Conservation (phyloP, 305 asterid species). For the Ruellia speciosa region DNA sequence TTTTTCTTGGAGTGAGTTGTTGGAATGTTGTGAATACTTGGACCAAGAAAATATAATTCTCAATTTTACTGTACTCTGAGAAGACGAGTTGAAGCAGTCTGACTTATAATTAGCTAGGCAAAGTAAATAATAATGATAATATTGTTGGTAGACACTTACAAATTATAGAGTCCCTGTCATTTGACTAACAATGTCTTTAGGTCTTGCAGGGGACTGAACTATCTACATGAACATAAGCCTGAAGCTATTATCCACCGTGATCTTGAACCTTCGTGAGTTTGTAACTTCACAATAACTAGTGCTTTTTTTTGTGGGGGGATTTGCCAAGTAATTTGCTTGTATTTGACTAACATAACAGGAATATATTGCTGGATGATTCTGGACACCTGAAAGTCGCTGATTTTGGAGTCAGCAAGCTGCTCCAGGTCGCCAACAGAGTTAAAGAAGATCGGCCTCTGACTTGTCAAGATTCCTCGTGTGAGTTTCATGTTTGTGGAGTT, state of each 20-base stretch:
- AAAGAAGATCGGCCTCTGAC: conserved; percentile 59
- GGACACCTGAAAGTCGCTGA: conserved; percentile 96
- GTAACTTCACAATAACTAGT: not conserved
- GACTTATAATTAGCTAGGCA: too few relatives aligned
- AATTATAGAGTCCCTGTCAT: too few relatives aligned
- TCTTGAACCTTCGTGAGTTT: conserved; percentile 89
- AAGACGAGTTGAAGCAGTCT: too few relatives aligned
- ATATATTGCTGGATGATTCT: conserved; percentile 81
- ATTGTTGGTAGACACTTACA: not conserved
- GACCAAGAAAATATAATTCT: not conserved
- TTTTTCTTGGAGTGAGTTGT: not conserved
- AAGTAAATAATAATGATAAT: too few relatives aligned
- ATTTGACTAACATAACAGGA: conserved; percentile 44
- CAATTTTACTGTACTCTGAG: not conserved
- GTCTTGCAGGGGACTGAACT: conserved; percentile 77
- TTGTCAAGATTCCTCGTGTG: conserved; percentile 54
- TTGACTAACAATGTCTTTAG: conserved; percentile 1
- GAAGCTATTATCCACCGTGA: conserved; percentile 84
- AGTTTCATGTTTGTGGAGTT: conserved; percentile 33
- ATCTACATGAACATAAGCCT: conserved; percentile 67
- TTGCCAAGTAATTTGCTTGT: conserved; percentile 17
- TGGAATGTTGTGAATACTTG: conserved; percentile 2
- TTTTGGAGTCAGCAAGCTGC: conserved; percentile 84
- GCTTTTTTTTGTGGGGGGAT: not conserved
- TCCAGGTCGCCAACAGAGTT: conserved; percentile 54